Percentiles rank a stretch among this genome's conserved stretches.
phyloP scores from a whole-genome alignment of 176 grass and related monocot species.

The Carex myosuroides region DNA sequence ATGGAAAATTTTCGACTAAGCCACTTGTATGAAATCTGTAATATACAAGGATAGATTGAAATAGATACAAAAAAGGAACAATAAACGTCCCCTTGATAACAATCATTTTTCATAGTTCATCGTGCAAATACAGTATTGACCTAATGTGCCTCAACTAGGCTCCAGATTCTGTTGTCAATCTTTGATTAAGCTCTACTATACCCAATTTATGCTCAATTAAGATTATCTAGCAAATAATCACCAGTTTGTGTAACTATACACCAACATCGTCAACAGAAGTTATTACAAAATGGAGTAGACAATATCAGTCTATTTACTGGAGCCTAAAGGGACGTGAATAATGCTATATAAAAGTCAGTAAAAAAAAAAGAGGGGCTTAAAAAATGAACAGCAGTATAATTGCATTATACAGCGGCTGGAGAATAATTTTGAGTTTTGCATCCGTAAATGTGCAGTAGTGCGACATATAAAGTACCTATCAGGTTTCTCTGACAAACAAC shows the following conservation, averaged over 20 bases:
- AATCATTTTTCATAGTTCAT: neutral
- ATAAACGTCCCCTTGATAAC: neutral
- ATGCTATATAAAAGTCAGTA: neutral
- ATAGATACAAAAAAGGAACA: neutral
- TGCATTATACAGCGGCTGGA: neutral
- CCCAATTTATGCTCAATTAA: neutral
- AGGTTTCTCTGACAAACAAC: neutral
- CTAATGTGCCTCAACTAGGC: neutral
- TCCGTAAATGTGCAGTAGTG: neutral
- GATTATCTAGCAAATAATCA: neutral
- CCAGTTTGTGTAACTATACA: neutral
- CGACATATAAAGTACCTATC: neutral
- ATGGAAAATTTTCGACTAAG: conserved; percentile 85
- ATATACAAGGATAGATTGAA: conserved; percentile 12
- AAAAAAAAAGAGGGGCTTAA: neutral
- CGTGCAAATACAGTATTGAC: neutral
- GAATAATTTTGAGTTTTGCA: neutral
- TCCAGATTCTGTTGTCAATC: neutral
- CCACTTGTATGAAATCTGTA: conserved; percentile 99
- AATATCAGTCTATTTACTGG: neutral
- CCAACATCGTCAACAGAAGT: neutral
- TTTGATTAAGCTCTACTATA: neutral
- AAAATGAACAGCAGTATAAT: neutral
- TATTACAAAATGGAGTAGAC: neutral
- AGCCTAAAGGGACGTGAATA: neutral